These are phyloP conservation scores for Fusarium proliferatum DNA, from an alignment of 2,329 filamentous ascomycete genomes.

Conservation along the genomic window DNA sequence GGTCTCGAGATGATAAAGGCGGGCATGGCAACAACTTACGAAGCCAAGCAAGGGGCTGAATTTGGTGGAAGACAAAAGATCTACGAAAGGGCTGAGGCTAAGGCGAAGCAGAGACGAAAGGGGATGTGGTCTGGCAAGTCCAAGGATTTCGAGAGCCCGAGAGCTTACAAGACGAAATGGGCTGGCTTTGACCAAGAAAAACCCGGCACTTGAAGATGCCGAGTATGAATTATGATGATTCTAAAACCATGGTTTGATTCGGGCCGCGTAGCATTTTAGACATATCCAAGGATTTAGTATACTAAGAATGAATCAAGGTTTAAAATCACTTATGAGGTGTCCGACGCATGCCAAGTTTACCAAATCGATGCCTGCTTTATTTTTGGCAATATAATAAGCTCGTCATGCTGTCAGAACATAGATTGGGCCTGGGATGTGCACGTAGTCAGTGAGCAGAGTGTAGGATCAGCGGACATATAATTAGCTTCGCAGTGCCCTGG, in stretches of 20 bases:
- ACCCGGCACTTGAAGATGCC: conserved; percentile 22
- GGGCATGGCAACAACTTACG: conserved; percentile 91
- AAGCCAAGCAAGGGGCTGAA: conserved; percentile 89
- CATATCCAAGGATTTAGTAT: conserved; percentile 4
- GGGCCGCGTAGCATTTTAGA: conserved; percentile 17
- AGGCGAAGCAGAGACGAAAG: conserved; percentile 71
- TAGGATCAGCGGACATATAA: neutral
- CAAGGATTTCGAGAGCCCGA: conserved; percentile 80
- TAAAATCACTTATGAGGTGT: neutral
- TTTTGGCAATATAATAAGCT: conserved; percentile 4
- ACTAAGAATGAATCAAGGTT: neutral
- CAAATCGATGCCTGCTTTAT: conserved; percentile 2
- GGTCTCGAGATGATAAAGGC: conserved; percentile 88
- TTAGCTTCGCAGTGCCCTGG: neutral
- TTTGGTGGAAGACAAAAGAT: conserved; percentile 78
- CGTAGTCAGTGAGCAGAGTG: neutral
- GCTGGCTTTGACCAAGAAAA: conserved; percentile 41
- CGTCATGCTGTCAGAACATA: neutral
- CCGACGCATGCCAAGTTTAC: neutral
- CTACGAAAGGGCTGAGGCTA: conserved; percentile 74
- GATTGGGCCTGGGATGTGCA: neutral
- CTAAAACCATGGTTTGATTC: neutral
- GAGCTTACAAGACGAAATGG: conserved; percentile 79
- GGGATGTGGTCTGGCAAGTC: conserved; percentile 81
- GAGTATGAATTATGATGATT: conserved; percentile 7